phyloP scores from a whole-genome alignment of 176 grass and related monocot genomes.

The Avena insularis region DNA sequence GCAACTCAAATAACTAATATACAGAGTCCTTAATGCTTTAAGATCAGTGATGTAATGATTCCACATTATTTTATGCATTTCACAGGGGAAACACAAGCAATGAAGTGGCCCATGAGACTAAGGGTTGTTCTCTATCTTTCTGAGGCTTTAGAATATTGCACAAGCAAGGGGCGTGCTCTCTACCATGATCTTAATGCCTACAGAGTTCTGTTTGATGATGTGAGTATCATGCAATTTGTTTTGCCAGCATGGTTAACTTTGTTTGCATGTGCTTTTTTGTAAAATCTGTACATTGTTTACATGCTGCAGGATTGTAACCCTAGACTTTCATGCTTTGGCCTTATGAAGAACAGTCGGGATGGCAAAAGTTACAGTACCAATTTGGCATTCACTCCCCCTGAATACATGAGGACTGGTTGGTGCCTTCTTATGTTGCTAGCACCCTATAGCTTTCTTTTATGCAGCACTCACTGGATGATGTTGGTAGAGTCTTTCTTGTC shows the following conservation, averaged over 20 bases:
- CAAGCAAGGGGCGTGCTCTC: constrained; percentile 77
- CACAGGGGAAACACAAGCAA: constrained; percentile 93
- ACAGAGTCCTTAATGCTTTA: constrained; percentile 17
- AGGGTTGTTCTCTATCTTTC: constrained; percentile 93
- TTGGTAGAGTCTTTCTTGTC: constrained; percentile 19
- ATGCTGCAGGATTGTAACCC: constrained; percentile 84
- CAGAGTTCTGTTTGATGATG: constrained; percentile 96
- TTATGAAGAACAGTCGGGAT: constrained; percentile 98
- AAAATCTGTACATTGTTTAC: constrained; percentile 34
- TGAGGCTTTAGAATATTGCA: constrained; percentile 96
- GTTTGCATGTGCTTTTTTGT: background rate
- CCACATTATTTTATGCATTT: constrained; percentile 46
- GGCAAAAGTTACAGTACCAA: constrained; percentile 99
- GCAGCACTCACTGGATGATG: background rate
- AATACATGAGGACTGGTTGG: constrained; percentile 98
- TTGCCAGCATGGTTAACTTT: constrained; percentile 30
- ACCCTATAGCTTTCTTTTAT: constrained; percentile 31
- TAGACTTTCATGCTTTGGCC: constrained; percentile 98
- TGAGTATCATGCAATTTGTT: constrained; percentile 51
- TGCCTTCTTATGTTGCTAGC: constrained; percentile 32
- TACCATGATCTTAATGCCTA: constrained; percentile 99
- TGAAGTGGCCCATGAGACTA: constrained; percentile 98
- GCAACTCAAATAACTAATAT: background rate
- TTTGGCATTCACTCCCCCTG: constrained; percentile 97
- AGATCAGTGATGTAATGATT: constrained; percentile 24